phyloP scores from a whole-genome alignment of 83 land plant species.

The Larix sibirica region DNA sequence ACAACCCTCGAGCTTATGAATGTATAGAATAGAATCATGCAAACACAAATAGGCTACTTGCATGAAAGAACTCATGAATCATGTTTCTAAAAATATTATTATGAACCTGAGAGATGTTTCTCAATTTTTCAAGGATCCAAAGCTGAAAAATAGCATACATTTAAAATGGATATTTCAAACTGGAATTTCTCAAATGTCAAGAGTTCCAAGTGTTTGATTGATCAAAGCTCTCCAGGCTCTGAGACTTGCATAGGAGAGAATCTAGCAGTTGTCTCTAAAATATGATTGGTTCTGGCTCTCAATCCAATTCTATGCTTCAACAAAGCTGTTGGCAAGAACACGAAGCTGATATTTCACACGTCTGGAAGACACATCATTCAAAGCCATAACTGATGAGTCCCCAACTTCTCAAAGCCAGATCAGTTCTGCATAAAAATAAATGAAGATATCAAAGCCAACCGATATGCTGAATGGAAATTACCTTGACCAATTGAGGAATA shows the following conservation, averaged over 20 bases:
- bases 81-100: not conserved
- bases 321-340: constrained; percentile 5
- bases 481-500: not conserved
- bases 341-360: not conserved
- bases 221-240: constrained; percentile 10
- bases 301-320: constrained; percentile 13
- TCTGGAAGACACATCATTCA: constrained; percentile 1
- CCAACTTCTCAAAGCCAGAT: not conserved
- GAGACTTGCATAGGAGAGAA: constrained; percentile 8
- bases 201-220: constrained; percentile 8
- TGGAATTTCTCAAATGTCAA: constrained; percentile 13
- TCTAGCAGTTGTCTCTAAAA: constrained; percentile 9
- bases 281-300: constrained; percentile 1
- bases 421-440: not conserved
- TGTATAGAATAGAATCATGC: not conserved
- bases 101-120: constrained; percentile 11
- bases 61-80: not conserved
- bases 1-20: not conserved
- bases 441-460: not conserved
- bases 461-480: not conserved
- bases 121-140: not conserved
- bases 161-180: not conserved
- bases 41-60: not conserved
- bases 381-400: not conserved
- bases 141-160: constrained; percentile 12